Evolutionary conservation across 345 rosid genomes (phyloP).

Genomic region (Balakata baccata): DNA sequence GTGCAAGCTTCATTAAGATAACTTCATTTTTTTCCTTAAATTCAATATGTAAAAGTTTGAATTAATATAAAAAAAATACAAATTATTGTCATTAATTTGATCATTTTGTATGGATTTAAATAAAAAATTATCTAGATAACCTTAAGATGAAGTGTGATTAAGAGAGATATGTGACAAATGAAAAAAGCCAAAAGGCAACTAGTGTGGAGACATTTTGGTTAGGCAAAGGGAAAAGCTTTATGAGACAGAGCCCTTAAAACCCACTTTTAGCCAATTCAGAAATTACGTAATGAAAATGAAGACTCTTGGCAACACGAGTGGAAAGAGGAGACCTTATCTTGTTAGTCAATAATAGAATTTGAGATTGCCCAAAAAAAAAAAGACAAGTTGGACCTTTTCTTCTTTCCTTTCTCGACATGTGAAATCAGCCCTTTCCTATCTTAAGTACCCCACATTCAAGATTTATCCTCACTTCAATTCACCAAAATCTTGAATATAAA

Average conservation of each 20-base stretch:
- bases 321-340: slow-evolving; percentile 17
- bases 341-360: slow-evolving; percentile 18
- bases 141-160: too few species aligned
- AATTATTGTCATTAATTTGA: too few species aligned
- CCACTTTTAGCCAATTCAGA: slow-evolving; percentile 11
- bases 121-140: too few species aligned
- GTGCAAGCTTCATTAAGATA: not conserved
- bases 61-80: too few species aligned
- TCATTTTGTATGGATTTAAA: too few species aligned
- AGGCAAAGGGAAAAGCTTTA: slow-evolving; percentile 19
- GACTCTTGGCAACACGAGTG: slow-evolving; percentile 20
- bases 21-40: not conserved
- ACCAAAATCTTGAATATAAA: not conserved
- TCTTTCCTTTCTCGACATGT: slow-evolving; percentile 2
- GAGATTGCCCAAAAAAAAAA: not conserved
- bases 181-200: too few species aligned
- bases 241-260: slow-evolving; percentile 8
- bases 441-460: not conserved
- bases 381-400: not conserved
- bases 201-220: not conserved
- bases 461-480: not conserved
- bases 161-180: too few species aligned
- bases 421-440: slow-evolving; percentile 5
- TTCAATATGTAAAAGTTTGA: too few species aligned
- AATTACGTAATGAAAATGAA: slow-evolving; percentile 17